phyloP scores from a whole-genome alignment of 495 filamentous ascomycete species.

The Tuber microsphaerosporum region DNA sequence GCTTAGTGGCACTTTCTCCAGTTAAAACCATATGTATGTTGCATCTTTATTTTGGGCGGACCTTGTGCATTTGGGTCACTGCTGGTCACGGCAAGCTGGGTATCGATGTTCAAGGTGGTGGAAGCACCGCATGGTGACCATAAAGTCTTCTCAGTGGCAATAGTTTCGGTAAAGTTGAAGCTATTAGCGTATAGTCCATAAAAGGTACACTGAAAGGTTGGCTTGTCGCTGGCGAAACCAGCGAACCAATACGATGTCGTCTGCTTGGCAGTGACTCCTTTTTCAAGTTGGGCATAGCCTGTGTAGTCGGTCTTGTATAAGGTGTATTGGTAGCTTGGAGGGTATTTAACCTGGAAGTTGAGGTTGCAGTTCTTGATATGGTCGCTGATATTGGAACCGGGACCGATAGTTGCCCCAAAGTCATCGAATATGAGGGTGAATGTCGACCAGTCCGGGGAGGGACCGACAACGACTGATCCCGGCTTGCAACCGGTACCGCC shows the following conservation, averaged over 20 bases:
- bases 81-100: background rate
- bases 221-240: conserved; percentile 43
- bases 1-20: background rate
- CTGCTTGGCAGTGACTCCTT: conserved; percentile 52
- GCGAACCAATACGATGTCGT: conserved; percentile 56
- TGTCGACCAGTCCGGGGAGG: conserved; percentile 24
- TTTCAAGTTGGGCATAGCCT: conserved; percentile 52
- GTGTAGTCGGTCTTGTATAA: conserved; percentile 53
- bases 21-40: background rate
- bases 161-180: background rate
- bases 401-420: conserved; percentile 43
- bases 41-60: background rate
- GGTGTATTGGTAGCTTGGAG: conserved; percentile 54
- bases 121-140: conserved; percentile 49
- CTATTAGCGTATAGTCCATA: background rate
- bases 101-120: conserved; percentile 8
- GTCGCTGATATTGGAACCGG: conserved; percentile 35
- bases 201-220: background rate
- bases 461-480: conserved; percentile 13
- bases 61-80: background rate
- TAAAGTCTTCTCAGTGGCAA: too few species aligned
- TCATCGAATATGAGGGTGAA: conserved; percentile 8
- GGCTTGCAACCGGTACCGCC: conserved; percentile 33
- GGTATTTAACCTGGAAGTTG: conserved; percentile 54
- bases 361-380: conserved; percentile 55